Conservation (phyloP, 2,329 filamentous ascomycete species). For the Onygenales sp. region DNA sequence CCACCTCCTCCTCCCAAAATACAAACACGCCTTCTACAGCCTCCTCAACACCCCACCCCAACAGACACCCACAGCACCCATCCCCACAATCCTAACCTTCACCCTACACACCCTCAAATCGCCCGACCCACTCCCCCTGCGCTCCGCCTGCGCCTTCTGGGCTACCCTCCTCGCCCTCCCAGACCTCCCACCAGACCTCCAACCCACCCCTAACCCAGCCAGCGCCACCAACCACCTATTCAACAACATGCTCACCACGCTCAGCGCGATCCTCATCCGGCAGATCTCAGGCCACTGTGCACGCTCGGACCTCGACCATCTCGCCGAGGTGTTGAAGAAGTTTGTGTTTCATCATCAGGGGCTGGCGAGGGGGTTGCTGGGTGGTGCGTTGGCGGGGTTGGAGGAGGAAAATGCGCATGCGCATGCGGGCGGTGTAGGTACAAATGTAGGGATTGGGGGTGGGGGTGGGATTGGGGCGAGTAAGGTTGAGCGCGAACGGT, state of each 20-base stretch:
- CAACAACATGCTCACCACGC: conserved; percentile 26
- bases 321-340: conserved; percentile 32
- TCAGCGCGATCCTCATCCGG: conserved; percentile 30
- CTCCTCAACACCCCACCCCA: conserved; percentile 19
- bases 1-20: conserved; percentile 32
- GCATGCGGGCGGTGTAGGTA: not conserved
- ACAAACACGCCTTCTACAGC: conserved; percentile 28
- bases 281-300: conserved; percentile 36
- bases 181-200: conserved; percentile 8
- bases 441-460: not conserved
- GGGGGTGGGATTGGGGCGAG: conserved; percentile 16
- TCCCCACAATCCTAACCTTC: conserved; percentile 30
- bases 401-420: conserved; percentile 1
- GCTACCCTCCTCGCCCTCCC: conserved; percentile 28
- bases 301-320: conserved; percentile 34
- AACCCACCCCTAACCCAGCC: conserved; percentile 11
- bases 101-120: conserved; percentile 31
- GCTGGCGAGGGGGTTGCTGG: conserved; percentile 28
- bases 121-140: conserved; percentile 37
- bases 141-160: conserved; percentile 36
- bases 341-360: conserved; percentile 33
- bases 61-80: conserved; percentile 15
- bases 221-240: conserved; percentile 19
- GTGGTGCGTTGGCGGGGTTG: conserved; percentile 25
- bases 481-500: conserved; percentile 30